Evolutionary conservation across 305 asterid genomes (phyloP), one percentile per base, ranked within the genome.

Genomic region (Stenogyne calaminthoides): DNA sequence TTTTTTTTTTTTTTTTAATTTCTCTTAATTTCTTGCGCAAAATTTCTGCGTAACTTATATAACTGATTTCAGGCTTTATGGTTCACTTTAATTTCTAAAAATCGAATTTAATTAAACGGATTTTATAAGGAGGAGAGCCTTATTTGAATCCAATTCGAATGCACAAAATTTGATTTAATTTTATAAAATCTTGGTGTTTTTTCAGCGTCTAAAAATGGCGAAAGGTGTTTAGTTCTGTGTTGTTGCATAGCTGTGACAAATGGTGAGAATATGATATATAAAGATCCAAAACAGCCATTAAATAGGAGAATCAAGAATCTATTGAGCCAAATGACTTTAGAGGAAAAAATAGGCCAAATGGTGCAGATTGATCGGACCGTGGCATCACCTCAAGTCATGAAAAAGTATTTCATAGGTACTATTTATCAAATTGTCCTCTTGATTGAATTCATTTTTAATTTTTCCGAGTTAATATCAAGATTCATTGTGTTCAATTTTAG

Each of bases 261-360:
- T 56, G 89, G 79, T 27, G 84, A 84, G 7, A 70, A 79, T 27
- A 36, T 52, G 44, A 42, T 60, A 11, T 88, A 84, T 76, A 88
- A 80, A 76, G 95, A 88, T 67, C 83, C 86, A 0, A 80, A 82
- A 60, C 69, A 71, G 77, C 83, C 87, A 0, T 8, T 83, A 1
- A 63, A 70, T 60, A 40, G 16, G 10, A 79, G 95, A 67, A 78
- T 88, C 54, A 79, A 80, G 19, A 87, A 88, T 34, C 67, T 88
- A 0, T 58, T 88, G 84, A 76, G 44, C 8, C 78, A 84, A 68
- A 88, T 88, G 95, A 86, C 84, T 14, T 72, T 88, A 25, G 83
- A 80, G 64, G 95, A 88, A 75, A 88, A 86, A 74, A 78, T 88
- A n/a, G 91, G 95, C 55, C 95, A 88, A 66, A 88, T 88, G 95